Base-by-base conservation (phyloP, 768 basidiomycete genomes). In the Auricularia cornea region DNA sequence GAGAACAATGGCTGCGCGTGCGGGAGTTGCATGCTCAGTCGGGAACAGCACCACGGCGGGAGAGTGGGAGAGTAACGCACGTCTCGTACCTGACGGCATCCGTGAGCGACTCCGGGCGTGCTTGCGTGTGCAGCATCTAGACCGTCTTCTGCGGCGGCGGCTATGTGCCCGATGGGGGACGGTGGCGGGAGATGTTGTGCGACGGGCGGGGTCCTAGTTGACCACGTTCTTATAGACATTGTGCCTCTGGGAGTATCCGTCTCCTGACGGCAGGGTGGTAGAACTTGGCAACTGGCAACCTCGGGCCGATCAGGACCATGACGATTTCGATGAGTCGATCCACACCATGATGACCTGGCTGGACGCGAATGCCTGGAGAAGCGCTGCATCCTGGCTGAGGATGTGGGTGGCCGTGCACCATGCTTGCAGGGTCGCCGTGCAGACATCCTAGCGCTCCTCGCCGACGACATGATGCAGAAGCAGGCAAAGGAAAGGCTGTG, bases 151-250 rank as follows among this genome's bases (percentile, higher is more conserved):
- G n/a, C n/a, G n/a, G n/a, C n/a, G n/a, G n/a, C n/a, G n/a, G n/a
- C n/a, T n/a, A n/a, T n/a, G n/a, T n/a, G n/a, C n/a, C n/a, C n/a
- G n/a, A n/a, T n/a, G n/a, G n/a, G n/a, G n/a, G n/a, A n/a, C n/a
- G n/a, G n/a, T n/a, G n/a, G n/a, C n/a, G n/a, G n/a, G n/a, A n/a
- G n/a, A n/a, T n/a, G n/a, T n/a, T n/a, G n/a, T n/a, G n/a, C n/a
- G n/a, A n/a, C n/a, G n/a, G n/a, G 92, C 86, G 48, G 94, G 77
- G 72, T 99, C 97, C 71, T 98, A 95, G 3, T 83, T 80, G 28
- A 98, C 79, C 87, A 98, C 94, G 64, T 89, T 89, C 79, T 94
- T 98, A 78, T 99, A 97, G 35, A 98, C 92, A 69, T 97, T 94
- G 72, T 98, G 92, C 56, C 86, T 82, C 72, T 92, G 89, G 6